Conservation (phyloP, 352 stramenopile genomes). For the Phytophthora cactorum region DNA sequence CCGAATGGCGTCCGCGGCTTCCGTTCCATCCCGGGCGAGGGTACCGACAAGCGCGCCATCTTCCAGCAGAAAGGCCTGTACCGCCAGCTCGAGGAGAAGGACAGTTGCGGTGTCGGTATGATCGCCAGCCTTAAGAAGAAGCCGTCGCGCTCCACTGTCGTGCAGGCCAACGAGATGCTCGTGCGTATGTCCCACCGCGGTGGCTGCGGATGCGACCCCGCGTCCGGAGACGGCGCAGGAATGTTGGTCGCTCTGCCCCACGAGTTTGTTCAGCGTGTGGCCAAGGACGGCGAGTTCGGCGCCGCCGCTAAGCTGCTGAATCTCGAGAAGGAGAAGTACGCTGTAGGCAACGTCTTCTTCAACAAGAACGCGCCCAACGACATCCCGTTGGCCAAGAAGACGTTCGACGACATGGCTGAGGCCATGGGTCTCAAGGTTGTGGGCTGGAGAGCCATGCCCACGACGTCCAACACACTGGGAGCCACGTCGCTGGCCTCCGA, state of each 20-base stretch:
- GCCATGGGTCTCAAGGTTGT: constrained; percentile 92
- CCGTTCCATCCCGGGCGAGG: constrained; percentile 49
- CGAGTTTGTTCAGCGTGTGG: constrained; percentile 92
- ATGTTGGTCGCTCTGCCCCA: constrained; percentile 97
- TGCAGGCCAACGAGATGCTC: constrained; percentile 97
- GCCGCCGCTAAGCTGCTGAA: constrained; percentile 33
- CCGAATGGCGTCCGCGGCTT: constrained; percentile 41
- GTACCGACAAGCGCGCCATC: constrained; percentile 58
- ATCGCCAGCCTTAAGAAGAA: constrained; percentile 96
- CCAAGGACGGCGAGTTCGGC: constrained; percentile 80
- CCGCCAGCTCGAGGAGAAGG: constrained; percentile 57
- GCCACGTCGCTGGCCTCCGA: constrained; percentile 94
- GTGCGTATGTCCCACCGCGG: constrained; percentile 96
- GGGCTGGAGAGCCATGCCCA: constrained; percentile 94
- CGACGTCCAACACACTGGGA: constrained; percentile 93
- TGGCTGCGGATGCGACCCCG: constrained; percentile 95
- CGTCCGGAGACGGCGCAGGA: constrained; percentile 91
- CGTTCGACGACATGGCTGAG: constrained; percentile 81
- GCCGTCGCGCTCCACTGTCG: constrained; percentile 89
- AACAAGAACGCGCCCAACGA: constrained; percentile 71
- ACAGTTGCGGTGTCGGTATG: constrained; percentile 95
- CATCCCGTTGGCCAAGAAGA: constrained; percentile 89
- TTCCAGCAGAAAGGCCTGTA: constrained; percentile 71
- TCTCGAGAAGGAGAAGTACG: constrained; percentile 86
- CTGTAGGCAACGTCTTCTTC: constrained; percentile 93